Conservation (phyloP, 208 protist genomes). For the Wallacemonas sp. region DNA sequence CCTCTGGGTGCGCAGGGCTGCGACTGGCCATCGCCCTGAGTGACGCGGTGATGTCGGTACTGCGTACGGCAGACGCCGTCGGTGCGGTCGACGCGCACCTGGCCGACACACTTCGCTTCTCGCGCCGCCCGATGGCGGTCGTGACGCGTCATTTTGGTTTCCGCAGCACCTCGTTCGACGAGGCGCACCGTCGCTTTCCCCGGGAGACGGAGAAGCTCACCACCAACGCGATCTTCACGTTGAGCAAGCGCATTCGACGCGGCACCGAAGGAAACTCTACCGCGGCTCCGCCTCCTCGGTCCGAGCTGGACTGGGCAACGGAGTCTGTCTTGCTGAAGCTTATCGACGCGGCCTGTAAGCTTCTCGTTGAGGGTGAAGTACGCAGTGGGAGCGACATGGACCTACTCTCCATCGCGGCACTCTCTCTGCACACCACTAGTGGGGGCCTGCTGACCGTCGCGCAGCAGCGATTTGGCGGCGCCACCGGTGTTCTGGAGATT, state of each 20-base stretch:
- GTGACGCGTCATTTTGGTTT: constrained; percentile 8
- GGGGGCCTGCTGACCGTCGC: constrained; percentile 58
- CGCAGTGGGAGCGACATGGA: constrained; percentile 37
- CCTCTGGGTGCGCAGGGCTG: not conserved
- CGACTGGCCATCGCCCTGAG: not conserved
- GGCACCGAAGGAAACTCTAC: too few relatives aligned
- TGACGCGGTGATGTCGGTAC: not conserved
- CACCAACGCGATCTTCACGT: not conserved
- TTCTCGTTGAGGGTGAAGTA: constrained; percentile 31
- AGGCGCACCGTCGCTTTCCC: constrained; percentile 1
- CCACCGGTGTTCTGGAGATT: not conserved
- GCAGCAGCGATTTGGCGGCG: constrained; percentile 28
- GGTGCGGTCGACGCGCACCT: not conserved
- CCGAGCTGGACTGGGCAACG: not conserved
- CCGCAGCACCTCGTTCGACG: constrained; percentile 1
- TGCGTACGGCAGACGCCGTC: not conserved
- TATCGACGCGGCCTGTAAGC: constrained; percentile 39
- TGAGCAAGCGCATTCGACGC: constrained; percentile 1
- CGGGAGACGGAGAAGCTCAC: not conserved
- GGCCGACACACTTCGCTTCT: not conserved
- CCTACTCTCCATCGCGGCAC: constrained; percentile 44
- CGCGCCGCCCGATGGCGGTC: not conserved
- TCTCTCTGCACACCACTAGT: constrained; percentile 37
- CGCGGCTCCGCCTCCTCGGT: not conserved
- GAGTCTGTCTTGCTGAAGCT: constrained; percentile 25